Evolutionary conservation across 352 stramenopile species (phyloP), one percentile per base, ranked within the genome.

Genomic region (Phytophthora capsici): DNA sequence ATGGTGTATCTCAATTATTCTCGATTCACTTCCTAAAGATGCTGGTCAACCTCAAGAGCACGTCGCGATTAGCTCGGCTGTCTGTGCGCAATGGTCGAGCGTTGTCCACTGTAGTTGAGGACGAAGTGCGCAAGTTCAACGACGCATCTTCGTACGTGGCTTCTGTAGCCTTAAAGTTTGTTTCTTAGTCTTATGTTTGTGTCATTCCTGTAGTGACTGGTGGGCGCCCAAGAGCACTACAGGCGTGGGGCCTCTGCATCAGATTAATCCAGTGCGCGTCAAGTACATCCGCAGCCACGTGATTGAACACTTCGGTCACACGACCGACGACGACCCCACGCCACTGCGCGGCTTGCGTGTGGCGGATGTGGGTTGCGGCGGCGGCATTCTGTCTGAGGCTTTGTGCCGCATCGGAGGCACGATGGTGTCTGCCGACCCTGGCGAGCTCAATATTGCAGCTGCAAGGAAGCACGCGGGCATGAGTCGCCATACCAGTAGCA

Each of bases 101-200:
- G 20, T 62, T 90, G 14, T 95, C 84, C 10, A 93, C 85, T 2
- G 85, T 95, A 20, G 75, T 89, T 20, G 59, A 80, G 10, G 78
- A 91, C 13, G 87, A 95, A 76, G 87, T 95, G 36, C 75, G 70
- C 63, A 95, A 95, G 69, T 95, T 95, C 57, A 93, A 90, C 50
- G 65, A 72, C 20, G 82, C 82, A 2, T 82, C 87, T 40, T 87
- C 78, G 87, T 95, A 72, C 49, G 83, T 71, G 0, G 9, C 34
- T 43, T 16, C 2, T 57, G 9, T 41, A n/a, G 52, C 17, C 12
- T 52, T 23, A 5, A 17, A 22, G n/a, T 7, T 28, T 25, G 5
- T 44, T 17, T 32, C 28, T 0, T n/a, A n/a, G n/a, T n/a, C n/a
- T n/a, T n/a, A n/a, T n/a, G n/a, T n/a, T n/a, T 57, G 25, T 59